phyloP scores from a whole-genome alignment of 2,329 filamentous ascomycete genomes.

The Exophiala sp. region DNA sequence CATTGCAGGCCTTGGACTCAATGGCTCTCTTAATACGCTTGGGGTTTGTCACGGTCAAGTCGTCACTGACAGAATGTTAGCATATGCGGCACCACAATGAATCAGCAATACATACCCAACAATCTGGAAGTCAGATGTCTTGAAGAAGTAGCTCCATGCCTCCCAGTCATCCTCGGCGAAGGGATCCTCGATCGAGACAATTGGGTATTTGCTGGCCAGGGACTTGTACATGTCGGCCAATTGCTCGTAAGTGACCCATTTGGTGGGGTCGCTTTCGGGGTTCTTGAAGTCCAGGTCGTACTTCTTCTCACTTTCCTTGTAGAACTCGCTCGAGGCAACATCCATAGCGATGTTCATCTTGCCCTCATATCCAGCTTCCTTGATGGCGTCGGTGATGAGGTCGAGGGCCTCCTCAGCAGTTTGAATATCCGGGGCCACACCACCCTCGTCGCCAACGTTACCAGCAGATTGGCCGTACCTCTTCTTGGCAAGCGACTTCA shows the following conservation, averaged over 20 bases:
- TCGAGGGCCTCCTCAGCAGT: conserved; percentile 93
- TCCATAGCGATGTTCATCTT: conserved; percentile 99
- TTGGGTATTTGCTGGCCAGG: conserved; percentile 91
- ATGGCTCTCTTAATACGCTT: conserved; percentile 99
- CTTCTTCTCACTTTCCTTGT: conserved; percentile 96
- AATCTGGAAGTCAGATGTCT: conserved; percentile 97
- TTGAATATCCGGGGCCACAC: conserved; percentile 98
- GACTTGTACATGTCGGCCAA: conserved; percentile 86
- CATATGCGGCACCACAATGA: too few relatives aligned
- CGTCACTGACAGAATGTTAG: conserved; percentile 55
- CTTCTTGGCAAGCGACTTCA: conserved; percentile 97
- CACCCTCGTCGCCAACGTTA: conserved; percentile 99
- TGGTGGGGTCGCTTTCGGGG: conserved; percentile 87
- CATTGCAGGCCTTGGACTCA: conserved; percentile 97
- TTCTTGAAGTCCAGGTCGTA: conserved; percentile 99
- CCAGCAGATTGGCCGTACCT: conserved; percentile 98
- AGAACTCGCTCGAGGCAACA: conserved; percentile 98
- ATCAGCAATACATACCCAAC: conserved; percentile 54
- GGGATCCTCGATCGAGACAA: conserved; percentile 97
- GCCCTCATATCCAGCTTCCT: conserved; percentile 90
- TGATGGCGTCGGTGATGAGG: conserved; percentile 90
- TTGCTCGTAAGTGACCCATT: conserved; percentile 99
- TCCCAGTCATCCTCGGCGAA: conserved; percentile 99
- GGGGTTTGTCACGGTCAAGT: conserved; percentile 98
- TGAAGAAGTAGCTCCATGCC: conserved; percentile 99